Conservation (phyloP, 1,139 yeast species). For the Magnusiomyces sp. region DNA sequence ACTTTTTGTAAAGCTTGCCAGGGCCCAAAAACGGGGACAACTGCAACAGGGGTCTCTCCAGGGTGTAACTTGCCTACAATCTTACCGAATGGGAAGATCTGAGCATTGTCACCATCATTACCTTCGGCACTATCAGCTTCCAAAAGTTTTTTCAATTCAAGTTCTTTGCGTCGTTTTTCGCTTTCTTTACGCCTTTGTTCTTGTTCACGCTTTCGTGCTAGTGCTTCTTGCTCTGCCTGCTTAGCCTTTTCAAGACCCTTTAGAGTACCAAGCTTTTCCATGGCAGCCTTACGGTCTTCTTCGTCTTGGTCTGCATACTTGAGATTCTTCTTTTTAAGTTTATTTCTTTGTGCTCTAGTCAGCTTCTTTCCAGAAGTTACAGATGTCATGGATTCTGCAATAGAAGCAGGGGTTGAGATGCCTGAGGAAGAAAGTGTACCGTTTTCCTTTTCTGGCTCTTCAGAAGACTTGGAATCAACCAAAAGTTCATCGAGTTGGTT, state of each 20-base stretch:
- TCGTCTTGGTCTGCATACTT: constrained; percentile 87
- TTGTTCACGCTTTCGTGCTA: constrained; percentile 23
- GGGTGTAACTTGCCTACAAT: constrained; percentile 32
- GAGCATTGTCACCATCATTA: constrained; percentile 24
- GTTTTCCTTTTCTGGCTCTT: constrained; percentile 5
- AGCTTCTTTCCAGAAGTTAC: constrained; percentile 6
- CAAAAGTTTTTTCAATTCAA: constrained; percentile 37
- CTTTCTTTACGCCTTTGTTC: constrained; percentile 29
- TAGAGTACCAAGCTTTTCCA: constrained; percentile 78
- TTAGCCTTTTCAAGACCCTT: constrained; percentile 48
- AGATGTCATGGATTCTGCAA: neutral
- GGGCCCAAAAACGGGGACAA: constrained; percentile 88
- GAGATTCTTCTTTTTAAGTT: constrained; percentile 68
- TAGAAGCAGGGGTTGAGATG: neutral
- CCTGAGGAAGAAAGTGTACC: constrained; percentile 5
- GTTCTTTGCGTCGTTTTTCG: constrained; percentile 40
- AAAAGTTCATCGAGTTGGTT: neutral
- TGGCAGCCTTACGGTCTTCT: constrained; percentile 63
- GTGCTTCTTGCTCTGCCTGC: constrained; percentile 20
- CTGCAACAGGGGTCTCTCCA: constrained; percentile 42
- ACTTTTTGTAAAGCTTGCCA: constrained; percentile 71
- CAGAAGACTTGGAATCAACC: constrained; percentile 7
- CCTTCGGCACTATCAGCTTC: constrained; percentile 30
- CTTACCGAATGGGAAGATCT: constrained; percentile 23
- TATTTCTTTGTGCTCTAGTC: constrained; percentile 78